Base-by-base conservation (phyloP, 176 grass and related monocot genomes). In the Oryza rufipogon region DNA sequence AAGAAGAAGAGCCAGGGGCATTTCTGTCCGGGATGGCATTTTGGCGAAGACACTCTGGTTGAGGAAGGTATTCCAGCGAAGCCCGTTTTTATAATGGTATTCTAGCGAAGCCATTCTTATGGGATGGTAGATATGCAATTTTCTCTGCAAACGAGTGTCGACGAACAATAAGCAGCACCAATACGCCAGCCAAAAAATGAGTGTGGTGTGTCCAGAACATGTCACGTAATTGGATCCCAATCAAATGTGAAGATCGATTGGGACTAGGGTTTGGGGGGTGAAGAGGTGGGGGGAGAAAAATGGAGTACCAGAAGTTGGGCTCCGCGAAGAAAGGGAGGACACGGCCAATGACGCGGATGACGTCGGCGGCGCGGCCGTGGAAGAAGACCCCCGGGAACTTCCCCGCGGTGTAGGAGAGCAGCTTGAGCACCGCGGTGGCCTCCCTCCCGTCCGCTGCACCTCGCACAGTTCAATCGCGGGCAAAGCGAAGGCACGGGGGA, bases 361-460 rank as follows among this genome's bases (percentile, higher is more conserved):
- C 89, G 70, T 92, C 93, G 11, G 89, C 87, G 47, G 96, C 89
- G 32, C 87, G 45, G 7, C 96, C 93, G 32, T 98, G 78, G 88
- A 85, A 98, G 87, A 98, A 90, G 63, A 95, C 93, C 83, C 96
- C 91, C 33, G 96, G 96, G 65, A 90, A 88, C 61, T 93, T 85
- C 64, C 75, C 91, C 19, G 96, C 96, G 41, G 89, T 95, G 77
- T 87, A 76, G n/a, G 78, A 84, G 64, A 98, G 91, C 76, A 98
- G 89, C 77, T 77, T 91, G 1, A 98, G 93, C 64, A 98, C 87
- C 15, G 93, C 96, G 17, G 75, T 90, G 49, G 88, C 86, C 44
- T 98, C 93, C 81, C 87, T 90, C 74, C 86, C 89, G 84, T 86
- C 90, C 4, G 85, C 93, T 95, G 86, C 75, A 73, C 60, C 32